Conservation (phyloP, 176 grass and related monocot species). For the Carex cristatella region DNA sequence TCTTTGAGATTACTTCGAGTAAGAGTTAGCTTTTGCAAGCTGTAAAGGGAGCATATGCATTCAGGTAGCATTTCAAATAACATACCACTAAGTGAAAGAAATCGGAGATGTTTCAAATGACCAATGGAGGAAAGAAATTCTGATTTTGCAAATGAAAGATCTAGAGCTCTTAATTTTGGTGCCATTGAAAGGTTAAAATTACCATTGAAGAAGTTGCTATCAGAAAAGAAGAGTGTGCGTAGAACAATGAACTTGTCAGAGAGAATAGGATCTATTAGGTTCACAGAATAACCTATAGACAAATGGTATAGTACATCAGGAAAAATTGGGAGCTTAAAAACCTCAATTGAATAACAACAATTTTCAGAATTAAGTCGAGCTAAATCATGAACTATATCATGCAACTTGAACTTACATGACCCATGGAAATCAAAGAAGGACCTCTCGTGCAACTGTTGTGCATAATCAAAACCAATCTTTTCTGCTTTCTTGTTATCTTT, state of each 20-base stretch:
- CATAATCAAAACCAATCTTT: too few species aligned
- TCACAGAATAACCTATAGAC: neutral
- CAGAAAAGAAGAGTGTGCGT: neutral
- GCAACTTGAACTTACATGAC: conserved; percentile 8
- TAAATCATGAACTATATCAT: conserved; percentile 32
- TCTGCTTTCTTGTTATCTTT: too few species aligned
- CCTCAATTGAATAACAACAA: conserved; percentile 8
- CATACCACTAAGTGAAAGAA: too few species aligned
- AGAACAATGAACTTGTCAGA: neutral
- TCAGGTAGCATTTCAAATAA: too few species aligned
- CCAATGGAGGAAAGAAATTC: neutral
- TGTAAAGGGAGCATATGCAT: too few species aligned
- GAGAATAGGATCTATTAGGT: neutral
- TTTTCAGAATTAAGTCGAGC: conserved; percentile 13
- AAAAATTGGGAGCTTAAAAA: neutral
- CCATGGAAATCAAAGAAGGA: too few species aligned
- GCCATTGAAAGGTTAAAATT: neutral
- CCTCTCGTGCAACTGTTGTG: too few species aligned
- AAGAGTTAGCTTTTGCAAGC: too few species aligned
- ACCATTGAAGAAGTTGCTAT: too few species aligned
- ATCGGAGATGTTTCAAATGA: neutral
- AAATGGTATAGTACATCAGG: neutral
- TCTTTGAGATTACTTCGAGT: too few species aligned
- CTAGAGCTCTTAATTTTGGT: neutral
- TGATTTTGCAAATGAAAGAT: neutral